Base-by-base conservation (phyloP, 805 yeast genomes). In the Debaryomyces prosopidis region DNA sequence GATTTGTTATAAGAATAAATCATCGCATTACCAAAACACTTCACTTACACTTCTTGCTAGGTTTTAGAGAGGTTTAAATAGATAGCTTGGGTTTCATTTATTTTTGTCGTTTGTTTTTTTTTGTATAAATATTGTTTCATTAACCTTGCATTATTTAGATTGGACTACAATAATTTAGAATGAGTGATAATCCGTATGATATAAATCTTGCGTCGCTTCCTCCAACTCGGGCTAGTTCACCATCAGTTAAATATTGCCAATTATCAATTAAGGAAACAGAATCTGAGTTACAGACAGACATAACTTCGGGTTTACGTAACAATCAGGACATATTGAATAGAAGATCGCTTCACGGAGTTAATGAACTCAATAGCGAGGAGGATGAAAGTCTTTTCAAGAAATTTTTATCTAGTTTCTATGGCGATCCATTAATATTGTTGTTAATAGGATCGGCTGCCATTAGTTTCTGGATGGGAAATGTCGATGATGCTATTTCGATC, bases 401-500 rank as follows among this genome's bases (percentile, higher is more conserved):
- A 63, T 94, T 94, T 57, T 42, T 89, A 8, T 74, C 84, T 48
- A 89, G 85, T 44, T 94, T 94, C 59, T 84, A 88, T 57, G 91
- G 87, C 55, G 96, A 94, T 67, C 97, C 97, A 18, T 75, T 94
- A 68, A 92, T 94, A 53, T 71, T 94, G 54, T 71, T 94, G 47
- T 76, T 94, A 57, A 87, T 91, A 34, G 97, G 94, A 0, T 89
- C 97, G 0, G 97, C 99, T 0, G 79, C 78, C 2, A 76, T 94
- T 30, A 84, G 95, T 50, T 87, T 92, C 54, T 66, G 88, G 56
- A 89, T 94, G 95, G 96, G 97, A n/a, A 94, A 94, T 67, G 81
- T 82, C 27, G 97, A 94, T 62, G 99, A 94, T 65, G 96, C 98
- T 2, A 72, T 94, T n/a, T 84, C 94, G 53, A 94, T 94, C 55